Base-by-base conservation (phyloP, 2,329 filamentous ascomycete species). In the Eurotiales sp. region DNA sequence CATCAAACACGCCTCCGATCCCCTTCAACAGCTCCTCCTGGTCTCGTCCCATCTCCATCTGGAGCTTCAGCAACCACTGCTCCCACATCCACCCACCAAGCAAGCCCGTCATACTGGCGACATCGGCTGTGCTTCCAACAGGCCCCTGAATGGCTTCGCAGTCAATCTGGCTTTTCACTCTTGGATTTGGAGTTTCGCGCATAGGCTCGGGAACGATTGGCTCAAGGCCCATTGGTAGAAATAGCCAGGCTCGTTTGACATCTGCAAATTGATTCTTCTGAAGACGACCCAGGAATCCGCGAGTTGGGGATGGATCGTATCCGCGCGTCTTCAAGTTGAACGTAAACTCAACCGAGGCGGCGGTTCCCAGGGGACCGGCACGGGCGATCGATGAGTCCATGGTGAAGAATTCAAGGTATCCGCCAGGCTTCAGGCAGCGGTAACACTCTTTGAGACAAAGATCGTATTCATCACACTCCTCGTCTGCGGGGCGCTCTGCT, bases 81-180 rank as follows among this genome's bases (percentile, higher is more conserved):
- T 99, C 93, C 92, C 91, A 99, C 67, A 85, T 85, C 85, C 90
- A 93, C 22, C 87, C 85, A 4, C 90, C 93, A 1, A 92, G 83
- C 36, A 97, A 73, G 17, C 91, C 91, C 11, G 88, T 87, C 58
- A 96, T 77, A 60, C 81, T 84, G 1, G 88, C 88, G 12, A 85
- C 82, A 64, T 84, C 82, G 45, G 84, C 81, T 0, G 87, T 90
- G 61, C 81, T 87, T 7, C 87, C 87, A n/a, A 77, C 64, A 1
- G 74, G 73, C 1, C 74, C 74, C 15, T 73, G 72, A 6, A 75
- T 74, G 15, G 85, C 84, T 56, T 88, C 84, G 58, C 83, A 75
- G 58, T 79, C 76, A 39, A 67, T 62, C 43, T 61, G 61, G 46
- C 61, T 66, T 64, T 64, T 71, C 56, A 71, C 60, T 46, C 66